Evolutionary conservation across 1,139 yeast genomes (phyloP), one percentile per base, ranked within the genome.

Genomic region (Protomyces arabidopsidicola): DNA sequence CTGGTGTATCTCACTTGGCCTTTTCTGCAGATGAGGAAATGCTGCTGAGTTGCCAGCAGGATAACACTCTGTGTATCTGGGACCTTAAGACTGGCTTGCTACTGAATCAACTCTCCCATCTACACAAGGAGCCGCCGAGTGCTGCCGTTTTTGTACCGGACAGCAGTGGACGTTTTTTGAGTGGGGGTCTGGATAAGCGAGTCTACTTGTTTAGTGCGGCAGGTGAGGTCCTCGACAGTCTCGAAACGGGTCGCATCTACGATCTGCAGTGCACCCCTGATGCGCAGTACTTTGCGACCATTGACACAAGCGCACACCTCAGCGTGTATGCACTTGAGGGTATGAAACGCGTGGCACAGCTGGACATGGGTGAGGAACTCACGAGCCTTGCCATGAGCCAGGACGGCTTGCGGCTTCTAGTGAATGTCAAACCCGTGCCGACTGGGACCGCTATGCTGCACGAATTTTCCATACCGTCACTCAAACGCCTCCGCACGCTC

Each of bases 111-210:
- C 52, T 60, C 27, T 48, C 73, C 55, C 64, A 67, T 10, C 67
- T 68, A 10, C 76, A 75, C 72, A 63, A 70, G 2, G 76, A 73
- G 51, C 67, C 73, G 0, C 75, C 83, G 1, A 84, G 90, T 82
- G 80, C 93, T 18, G 84, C 90, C 69, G 90, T 85, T 66, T 90
- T 95, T 84, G 75, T 87, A 52, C 90, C 89, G 0, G 74, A 77
- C 63, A 81, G 80, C 65, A 12, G 16, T 36, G 16, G 16, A 6
- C 42, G 42, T 3, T 86, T 88, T 67, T 79, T 89, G 10, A 78
- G 87, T 22, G 95, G 95, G 0, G 84, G 93, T 1, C 90, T 91
- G 0, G 97, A 89, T 72, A 84, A 85, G 68, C 85, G 83, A 57
- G 81, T 90, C 65, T 81, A 83, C 39, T 80, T 87, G 14, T 88